Conservation (phyloP, 2,329 filamentous ascomycete genomes). For the Helicocarpus griseus region DNA sequence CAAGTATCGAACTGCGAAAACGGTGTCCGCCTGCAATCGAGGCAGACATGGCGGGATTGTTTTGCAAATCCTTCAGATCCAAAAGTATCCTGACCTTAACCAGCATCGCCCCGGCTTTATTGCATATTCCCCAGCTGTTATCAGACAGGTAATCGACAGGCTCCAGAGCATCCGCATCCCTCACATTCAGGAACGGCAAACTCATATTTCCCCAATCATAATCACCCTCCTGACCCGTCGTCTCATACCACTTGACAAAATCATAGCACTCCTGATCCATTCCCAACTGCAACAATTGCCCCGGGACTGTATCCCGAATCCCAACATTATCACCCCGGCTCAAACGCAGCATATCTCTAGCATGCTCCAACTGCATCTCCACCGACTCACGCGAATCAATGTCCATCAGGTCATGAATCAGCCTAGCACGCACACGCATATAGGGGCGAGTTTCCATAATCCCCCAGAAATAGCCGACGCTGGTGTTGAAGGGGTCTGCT, state of each 20-base stretch:
- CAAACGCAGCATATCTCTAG: slow-evolving; percentile 37
- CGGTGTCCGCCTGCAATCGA: no score
- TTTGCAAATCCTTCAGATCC: slow-evolving; percentile 21
- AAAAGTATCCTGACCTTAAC: slow-evolving; percentile 29
- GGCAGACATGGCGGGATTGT: slow-evolving; percentile 13
- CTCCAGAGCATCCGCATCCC: slow-evolving; percentile 36
- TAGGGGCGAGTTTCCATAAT: slow-evolving; percentile 35
- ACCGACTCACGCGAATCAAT: slow-evolving; percentile 29
- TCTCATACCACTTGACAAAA: slow-evolving; percentile 41
- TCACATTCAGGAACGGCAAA: slow-evolving; percentile 29
- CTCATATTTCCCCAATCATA: slow-evolving; percentile 30
- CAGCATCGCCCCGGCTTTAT: slow-evolving; percentile 20
- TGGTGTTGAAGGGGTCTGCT: slow-evolving; percentile 29
- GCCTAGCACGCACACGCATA: slow-evolving; percentile 29
- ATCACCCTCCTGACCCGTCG: slow-evolving; percentile 12
- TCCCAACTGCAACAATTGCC: slow-evolving; percentile 37
- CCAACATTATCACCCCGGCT: slow-evolving; percentile 39
- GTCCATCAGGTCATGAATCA: slow-evolving; percentile 25
- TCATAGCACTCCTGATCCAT: slow-evolving; percentile 44
- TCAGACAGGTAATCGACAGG: slow-evolving; percentile 12
- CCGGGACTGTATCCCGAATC: slow-evolving; percentile 33
- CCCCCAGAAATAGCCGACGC: slow-evolving; percentile 36
- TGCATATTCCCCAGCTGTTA: slow-evolving; percentile 10
- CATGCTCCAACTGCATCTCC: slow-evolving; percentile 29
- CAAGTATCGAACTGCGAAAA: slow-evolving; percentile 17